These are phyloP conservation scores for Cladosporium sp. DNA, from an alignment of 2,329 filamentous ascomycete genomes.

Conservation along the genomic window DNA sequence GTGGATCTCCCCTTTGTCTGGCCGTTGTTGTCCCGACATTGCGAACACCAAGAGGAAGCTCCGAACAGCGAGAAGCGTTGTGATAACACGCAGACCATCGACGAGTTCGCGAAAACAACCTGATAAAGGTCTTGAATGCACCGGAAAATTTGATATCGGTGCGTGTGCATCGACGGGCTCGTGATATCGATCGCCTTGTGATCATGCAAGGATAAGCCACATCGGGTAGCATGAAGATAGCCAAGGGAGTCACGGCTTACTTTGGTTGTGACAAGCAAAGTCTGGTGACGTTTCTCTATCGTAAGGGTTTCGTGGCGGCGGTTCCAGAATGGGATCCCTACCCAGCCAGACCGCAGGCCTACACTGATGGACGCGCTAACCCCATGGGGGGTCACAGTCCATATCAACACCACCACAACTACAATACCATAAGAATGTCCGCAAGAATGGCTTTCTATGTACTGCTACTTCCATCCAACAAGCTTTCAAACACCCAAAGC, in stretches of 20 bases:
- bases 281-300: conserved; percentile 19
- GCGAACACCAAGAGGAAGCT: background rate
- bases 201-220: conserved; percentile 12
- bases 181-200: conserved; percentile 18
- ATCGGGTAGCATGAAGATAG: conserved; percentile 19
- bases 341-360: conserved; percentile 5
- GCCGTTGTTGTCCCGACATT: background rate
- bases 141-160: background rate
- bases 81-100: conserved; percentile 12
- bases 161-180: conserved; percentile 2
- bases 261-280: background rate
- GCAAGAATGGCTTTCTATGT: conserved; percentile 7
- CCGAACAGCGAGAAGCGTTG: background rate
- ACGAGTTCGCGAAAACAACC: background rate
- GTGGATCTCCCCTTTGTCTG: background rate
- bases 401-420: conserved; percentile 16
- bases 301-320: conserved; percentile 18
- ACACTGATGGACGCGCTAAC: conserved; percentile 20
- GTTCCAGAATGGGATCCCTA: conserved; percentile 20
- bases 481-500: conserved; percentile 10
- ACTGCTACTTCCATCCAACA: conserved; percentile 10
- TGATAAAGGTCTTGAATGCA: background rate
- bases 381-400: conserved; percentile 20
- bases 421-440: conserved; percentile 16
- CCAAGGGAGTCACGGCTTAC: conserved; percentile 5